phyloP scores from a whole-genome alignment of 225 moss, liverwort and hornwort species.

The Straminergon stramineum region DNA sequence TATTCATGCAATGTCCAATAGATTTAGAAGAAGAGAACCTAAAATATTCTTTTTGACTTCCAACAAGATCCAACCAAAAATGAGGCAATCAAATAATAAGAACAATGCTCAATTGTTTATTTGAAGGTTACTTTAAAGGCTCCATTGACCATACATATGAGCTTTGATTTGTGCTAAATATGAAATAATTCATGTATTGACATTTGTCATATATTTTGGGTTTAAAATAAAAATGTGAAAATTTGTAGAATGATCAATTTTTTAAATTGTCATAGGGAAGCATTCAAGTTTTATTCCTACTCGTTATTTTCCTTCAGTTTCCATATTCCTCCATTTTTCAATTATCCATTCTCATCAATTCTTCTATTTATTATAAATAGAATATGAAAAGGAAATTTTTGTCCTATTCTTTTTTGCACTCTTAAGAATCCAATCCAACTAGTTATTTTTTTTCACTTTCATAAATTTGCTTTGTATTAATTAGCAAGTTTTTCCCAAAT shows the following conservation, averaged over 20 bases:
- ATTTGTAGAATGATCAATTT: no score
- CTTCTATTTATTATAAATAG: neutral
- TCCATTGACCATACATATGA: no score
- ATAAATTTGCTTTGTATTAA: neutral
- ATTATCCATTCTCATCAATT: fast-evolving
- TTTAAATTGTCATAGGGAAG: neutral
- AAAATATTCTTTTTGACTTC: neutral
- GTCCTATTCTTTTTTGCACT: fast-evolving
- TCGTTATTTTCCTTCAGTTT: neutral
- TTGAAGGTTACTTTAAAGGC: neutral
- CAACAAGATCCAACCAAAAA: neutral
- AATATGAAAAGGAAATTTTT: neutral
- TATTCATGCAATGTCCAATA: fast-evolving
- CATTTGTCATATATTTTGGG: no score
- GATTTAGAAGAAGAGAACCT: fast-evolving
- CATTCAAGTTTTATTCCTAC: neutral
- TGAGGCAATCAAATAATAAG: neutral
- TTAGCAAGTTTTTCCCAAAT: fast-evolving
- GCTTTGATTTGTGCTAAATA: neutral
- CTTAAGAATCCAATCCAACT: no score
- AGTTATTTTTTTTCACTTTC: neutral
- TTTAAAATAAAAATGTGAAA: neutral
- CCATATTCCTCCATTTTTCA: no score
- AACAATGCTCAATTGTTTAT: neutral
- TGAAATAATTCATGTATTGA: no score